Evolutionary conservation across 1,139 yeast genomes (phyloP), one percentile per base, ranked within the genome.

Genomic region (Pneumocystis carinii): DNA sequence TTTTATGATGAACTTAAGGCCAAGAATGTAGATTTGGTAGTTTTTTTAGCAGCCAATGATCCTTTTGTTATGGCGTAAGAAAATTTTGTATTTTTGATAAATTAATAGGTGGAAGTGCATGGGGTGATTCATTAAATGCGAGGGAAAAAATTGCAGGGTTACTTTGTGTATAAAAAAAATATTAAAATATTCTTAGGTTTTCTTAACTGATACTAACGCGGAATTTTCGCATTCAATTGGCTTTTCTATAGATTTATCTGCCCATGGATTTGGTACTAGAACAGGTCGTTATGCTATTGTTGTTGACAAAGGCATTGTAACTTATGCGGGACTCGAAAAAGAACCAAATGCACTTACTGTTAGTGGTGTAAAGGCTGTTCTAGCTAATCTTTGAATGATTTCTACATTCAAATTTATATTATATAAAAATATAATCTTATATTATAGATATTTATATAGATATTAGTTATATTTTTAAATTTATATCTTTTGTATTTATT

Each of bases 21-120:
- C 62, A 85, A 85, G 74, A 88, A 90, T 32, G 87, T 86, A 58
- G 87, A 84, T 72, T 82, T 81, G 70, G 78, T 90, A 63, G 78
- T 88, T 65, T 85, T 89, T 39, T 72, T 87, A 66, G 81, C 94
- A 62, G 86, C 87, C 66, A 90, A 89, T 75, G 89, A 87, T 70
- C 87, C 96, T 38, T 88, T 88, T 72, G 94, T 89, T 64, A 77
- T 78, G 73, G 69, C 76, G 55, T 48, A 48, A 19, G 55, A 19
- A 12, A 14, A 12, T 37, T 14, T 37, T 37, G 15, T 37, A 14
- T 37, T 37, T 6, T 14, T 37, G 5, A 37, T 37, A 37, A 37
- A 37, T 37, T 37, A 37, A 42, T n/a, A 39, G n/a, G 7, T 15
- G 17, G 29, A 17, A 48, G 55, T 73, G 79, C 81, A 10, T 75